These are phyloP conservation scores for Dictyostelium purpureum DNA, from an alignment of 78 protist species.

Conservation along the genomic window DNA sequence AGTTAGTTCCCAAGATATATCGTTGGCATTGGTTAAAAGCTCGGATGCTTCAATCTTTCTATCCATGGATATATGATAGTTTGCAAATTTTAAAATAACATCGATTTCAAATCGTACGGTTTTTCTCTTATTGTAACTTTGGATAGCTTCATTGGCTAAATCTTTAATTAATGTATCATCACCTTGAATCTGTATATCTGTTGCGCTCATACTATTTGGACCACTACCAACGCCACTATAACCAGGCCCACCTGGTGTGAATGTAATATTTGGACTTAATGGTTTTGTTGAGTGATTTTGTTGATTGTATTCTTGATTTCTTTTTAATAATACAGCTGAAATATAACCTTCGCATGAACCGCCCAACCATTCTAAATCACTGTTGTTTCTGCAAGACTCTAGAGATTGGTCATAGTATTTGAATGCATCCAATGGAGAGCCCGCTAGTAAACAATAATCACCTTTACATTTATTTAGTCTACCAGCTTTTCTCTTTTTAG, in stretches of 20 bases:
- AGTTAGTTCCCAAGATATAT: conserved; percentile 17
- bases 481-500: conserved; percentile 65
- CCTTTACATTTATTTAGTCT: conserved; percentile 65
- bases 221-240: neutral
- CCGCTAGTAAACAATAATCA: conserved; percentile 73
- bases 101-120: conserved; percentile 60
- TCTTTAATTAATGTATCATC: conserved; percentile 37
- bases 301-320: conserved; percentile 70
- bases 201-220: neutral
- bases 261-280: neutral
- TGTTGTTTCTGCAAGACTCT: conserved; percentile 49
- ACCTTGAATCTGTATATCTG: conserved; percentile 15
- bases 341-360: conserved; percentile 77
- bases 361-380: conserved; percentile 78
- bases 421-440: conserved; percentile 77
- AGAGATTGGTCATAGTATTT: conserved; percentile 56
- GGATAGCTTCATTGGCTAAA: conserved; percentile 52
- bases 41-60: conserved; percentile 74
- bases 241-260: neutral
- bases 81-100: conserved; percentile 49
- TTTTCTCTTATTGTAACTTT: conserved; percentile 44
- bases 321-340: conserved; percentile 46
- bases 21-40: neutral
- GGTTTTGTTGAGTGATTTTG: conserved; percentile 27
- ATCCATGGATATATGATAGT: conserved; percentile 65